These are phyloP conservation scores for Rhizopus microsporus DNA, from an alignment of 371 early-diverging fungal species.

Conservation along the genomic window DNA sequence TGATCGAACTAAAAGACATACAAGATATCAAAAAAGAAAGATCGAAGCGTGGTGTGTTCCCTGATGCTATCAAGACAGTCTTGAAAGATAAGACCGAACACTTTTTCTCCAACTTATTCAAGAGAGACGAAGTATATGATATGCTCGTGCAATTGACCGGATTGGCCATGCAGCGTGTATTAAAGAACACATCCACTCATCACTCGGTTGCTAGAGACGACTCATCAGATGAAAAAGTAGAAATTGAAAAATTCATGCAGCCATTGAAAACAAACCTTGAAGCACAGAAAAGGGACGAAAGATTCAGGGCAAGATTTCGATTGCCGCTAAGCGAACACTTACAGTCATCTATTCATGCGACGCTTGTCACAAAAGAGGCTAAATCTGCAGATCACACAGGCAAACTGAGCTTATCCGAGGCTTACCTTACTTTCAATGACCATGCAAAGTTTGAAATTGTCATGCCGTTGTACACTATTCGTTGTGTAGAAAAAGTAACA, in stretches of 20 bases:
- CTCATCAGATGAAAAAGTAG: slow-evolving; percentile 1
- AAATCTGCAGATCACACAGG: slow-evolving; percentile 47
- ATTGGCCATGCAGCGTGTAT: slow-evolving; percentile 84
- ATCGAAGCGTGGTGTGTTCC: slow-evolving; percentile 87
- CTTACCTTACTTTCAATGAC: slow-evolving; percentile 79
- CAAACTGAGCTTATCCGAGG: slow-evolving; percentile 75
- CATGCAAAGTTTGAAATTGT: slow-evolving; percentile 60
- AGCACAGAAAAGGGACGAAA: slow-evolving; percentile 78
- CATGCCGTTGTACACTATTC: slow-evolving; percentile 87
- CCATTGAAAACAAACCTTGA: slow-evolving; percentile 58
- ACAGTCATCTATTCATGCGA: slow-evolving; percentile 47
- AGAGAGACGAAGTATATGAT: slow-evolving; percentile 91
- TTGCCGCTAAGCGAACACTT: slow-evolving; percentile 71
- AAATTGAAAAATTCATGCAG: slow-evolving; percentile 47
- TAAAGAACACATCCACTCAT: slow-evolving; percentile 69
- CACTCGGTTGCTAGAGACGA: background rate
- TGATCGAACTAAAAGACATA: slow-evolving; percentile 88
- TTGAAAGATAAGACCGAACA: slow-evolving; percentile 82
- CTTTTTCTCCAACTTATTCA: slow-evolving; percentile 92
- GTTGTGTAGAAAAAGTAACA: slow-evolving; percentile 82
- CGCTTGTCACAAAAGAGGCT: slow-evolving; percentile 8
- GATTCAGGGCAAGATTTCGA: slow-evolving; percentile 74
- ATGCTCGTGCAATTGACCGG: slow-evolving; percentile 88
- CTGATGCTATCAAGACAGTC: slow-evolving; percentile 86
- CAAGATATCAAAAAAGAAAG: slow-evolving; percentile 83